These are phyloP conservation scores for Cyclaneusma minus DNA, from an alignment of 2,329 filamentous ascomycete species.

Conservation along the genomic window DNA sequence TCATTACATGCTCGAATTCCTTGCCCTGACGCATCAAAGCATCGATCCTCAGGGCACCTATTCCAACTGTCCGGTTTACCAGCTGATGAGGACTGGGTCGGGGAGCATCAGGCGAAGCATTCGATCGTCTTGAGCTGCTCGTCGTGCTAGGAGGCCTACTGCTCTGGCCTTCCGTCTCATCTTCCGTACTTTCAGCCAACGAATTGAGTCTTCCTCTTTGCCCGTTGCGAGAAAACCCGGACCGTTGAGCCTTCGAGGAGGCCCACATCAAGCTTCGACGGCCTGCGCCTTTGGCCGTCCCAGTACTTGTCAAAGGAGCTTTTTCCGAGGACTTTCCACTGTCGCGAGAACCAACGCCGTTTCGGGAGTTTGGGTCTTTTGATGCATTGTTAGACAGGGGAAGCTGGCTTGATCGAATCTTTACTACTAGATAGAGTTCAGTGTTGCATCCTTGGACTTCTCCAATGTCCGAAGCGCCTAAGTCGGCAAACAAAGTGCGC, in stretches of 20 bases:
- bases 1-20: slow-evolving; percentile 61
- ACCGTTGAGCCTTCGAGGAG: slow-evolving; percentile 37
- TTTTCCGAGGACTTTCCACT: slow-evolving; percentile 5
- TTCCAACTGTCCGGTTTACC: slow-evolving; percentile 55
- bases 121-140: slow-evolving; percentile 30
- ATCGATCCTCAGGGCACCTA: slow-evolving; percentile 66
- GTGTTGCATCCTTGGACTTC: slow-evolving; percentile 32
- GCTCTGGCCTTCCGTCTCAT: slow-evolving; percentile 9
- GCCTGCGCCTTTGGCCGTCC: not conserved
- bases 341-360: slow-evolving; percentile 12
- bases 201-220: slow-evolving; percentile 33
- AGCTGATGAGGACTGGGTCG: slow-evolving; percentile 24
- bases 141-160: slow-evolving; percentile 35
- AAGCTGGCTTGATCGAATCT: slow-evolving; percentile 31
- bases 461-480: slow-evolving; percentile 63
- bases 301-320: slow-evolving; percentile 3
- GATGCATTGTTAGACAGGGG: slow-evolving; percentile 9
- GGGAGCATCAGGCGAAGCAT: slow-evolving; percentile 20
- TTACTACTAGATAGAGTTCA: slow-evolving; percentile 72
- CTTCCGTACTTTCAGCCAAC: slow-evolving; percentile 17
- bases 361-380: slow-evolving; percentile 13
- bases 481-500: slow-evolving; percentile 76
- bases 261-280: slow-evolving; percentile 58
- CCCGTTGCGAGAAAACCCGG: slow-evolving; percentile 34
- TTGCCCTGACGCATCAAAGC: slow-evolving; percentile 54